Evolutionary conservation across 1,284 basidiomycete species (phyloP).

Genomic region (Leccinum griseonigrum): DNA sequence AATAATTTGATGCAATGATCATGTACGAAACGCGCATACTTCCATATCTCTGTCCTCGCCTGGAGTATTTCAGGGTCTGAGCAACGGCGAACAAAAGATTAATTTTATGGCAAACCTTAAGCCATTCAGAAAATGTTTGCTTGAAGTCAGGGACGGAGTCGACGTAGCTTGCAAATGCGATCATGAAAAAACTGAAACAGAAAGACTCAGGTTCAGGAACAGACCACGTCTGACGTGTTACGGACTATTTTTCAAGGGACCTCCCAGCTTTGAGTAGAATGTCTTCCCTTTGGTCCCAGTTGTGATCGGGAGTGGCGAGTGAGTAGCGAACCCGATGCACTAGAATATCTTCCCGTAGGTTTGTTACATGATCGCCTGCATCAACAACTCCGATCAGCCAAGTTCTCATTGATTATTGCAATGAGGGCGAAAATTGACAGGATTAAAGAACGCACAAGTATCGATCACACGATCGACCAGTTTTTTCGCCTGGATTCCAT

Average conservation of each 20-base stretch:
- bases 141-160: constrained; percentile 68
- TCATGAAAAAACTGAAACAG: constrained; percentile 79
- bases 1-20: not conserved
- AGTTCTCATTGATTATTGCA: not conserved
- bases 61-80: constrained; percentile 27
- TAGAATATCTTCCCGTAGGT: constrained; percentile 87
- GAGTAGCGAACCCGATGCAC: constrained; percentile 83
- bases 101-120: constrained; percentile 55
- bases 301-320: constrained; percentile 73
- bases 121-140: constrained; percentile 83
- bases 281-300: constrained; percentile 48
- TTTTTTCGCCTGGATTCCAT: constrained; percentile 78
- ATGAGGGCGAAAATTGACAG: not conserved
- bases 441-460: constrained; percentile 58
- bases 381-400: constrained; percentile 13
- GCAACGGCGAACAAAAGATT: not conserved
- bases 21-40: constrained; percentile 50
- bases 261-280: constrained; percentile 64
- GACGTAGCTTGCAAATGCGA: constrained; percentile 92
- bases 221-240: constrained; percentile 3
- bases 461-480: constrained; percentile 90
- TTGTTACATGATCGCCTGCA: constrained; percentile 81
- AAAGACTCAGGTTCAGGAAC: constrained; percentile 5
- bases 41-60: constrained; percentile 91
- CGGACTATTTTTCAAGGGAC: constrained; percentile 80